Evolutionary conservation across 257 asterid genomes (phyloP).

Genomic region (Cordia subcordata): DNA sequence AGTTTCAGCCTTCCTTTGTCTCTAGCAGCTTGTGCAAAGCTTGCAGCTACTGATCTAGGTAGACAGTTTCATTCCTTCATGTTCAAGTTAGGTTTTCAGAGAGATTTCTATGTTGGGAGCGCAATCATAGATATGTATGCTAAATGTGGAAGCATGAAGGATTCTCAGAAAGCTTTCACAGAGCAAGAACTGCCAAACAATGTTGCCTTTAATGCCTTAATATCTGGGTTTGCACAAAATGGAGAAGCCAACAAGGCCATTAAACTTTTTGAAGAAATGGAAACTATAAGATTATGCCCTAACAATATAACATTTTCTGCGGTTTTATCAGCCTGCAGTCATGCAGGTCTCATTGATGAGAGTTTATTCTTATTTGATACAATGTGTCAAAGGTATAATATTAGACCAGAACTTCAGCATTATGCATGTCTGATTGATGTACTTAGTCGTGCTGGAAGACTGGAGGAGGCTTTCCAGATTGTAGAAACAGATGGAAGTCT

Average conservation of each 20-base stretch:
- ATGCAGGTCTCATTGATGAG: constrained; percentile 7
- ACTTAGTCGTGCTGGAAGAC: constrained; percentile 14
- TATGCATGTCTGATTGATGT: constrained; percentile 11
- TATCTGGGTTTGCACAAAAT: constrained; percentile 13
- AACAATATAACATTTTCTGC: constrained; percentile 3
- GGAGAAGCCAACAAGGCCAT: constrained; percentile 10
- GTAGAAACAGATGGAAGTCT: constrained; percentile 3
- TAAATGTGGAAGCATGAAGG: constrained; percentile 12
- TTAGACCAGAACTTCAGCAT: constrained; percentile 9
- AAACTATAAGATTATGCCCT: constrained; percentile 3
- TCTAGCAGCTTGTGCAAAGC: constrained; percentile 5
- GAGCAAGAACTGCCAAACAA: constrained; percentile 10
- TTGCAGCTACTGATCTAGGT: constrained; percentile 10
- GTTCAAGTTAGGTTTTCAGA: constrained; percentile 5
- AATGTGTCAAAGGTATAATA: constrained; percentile 7
- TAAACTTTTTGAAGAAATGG: constrained; percentile 6
- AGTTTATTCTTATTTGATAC: constrained; percentile 3
- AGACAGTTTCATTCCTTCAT: constrained; percentile 9
- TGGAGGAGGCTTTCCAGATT: constrained; percentile 11
- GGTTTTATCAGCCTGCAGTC: constrained; percentile 13
- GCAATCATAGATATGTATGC: constrained; percentile 12
- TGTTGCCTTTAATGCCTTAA: constrained; percentile 9
- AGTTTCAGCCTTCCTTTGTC: constrained; percentile 14
- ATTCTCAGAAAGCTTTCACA: constrained; percentile 6
- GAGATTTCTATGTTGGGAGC: constrained; percentile 7